Conservation (phyloP, 139 green algal species). For the Chlorella sorokiniana region DNA sequence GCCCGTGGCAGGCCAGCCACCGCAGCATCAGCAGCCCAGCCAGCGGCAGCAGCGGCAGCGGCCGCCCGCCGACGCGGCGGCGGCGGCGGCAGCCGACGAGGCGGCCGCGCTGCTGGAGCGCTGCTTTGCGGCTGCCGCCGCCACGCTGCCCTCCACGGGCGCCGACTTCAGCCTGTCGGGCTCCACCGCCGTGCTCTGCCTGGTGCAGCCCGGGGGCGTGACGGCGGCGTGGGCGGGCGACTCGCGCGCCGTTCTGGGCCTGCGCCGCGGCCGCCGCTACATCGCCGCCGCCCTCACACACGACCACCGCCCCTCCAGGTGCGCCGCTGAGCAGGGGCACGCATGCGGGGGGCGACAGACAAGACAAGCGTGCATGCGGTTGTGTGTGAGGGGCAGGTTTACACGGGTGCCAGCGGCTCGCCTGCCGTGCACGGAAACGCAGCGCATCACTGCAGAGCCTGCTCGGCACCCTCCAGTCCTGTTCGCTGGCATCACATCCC, state of each 20-base stretch:
- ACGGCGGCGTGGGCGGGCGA: slow-evolving; percentile 29
- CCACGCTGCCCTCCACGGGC: slow-evolving; percentile 15
- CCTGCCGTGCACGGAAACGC: too few relatives aligned
- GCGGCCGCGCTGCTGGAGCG: slow-evolving; percentile 22
- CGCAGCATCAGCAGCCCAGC: neutral
- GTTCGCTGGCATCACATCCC: neutral
- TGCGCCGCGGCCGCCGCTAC: slow-evolving; percentile 28
- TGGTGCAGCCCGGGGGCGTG: slow-evolving; percentile 25
- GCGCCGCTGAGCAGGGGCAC: neutral
- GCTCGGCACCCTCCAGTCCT: neutral
- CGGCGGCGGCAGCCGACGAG: neutral
- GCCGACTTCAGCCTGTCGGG: slow-evolving; percentile 43
- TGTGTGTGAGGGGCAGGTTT: too few relatives aligned
- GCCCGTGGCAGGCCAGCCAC: neutral
- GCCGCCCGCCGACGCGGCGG: too few relatives aligned
- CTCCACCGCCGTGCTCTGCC: slow-evolving; percentile 47
- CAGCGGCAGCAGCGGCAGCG: too few relatives aligned
- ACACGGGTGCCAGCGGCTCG: too few relatives aligned
- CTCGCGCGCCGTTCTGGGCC: slow-evolving; percentile 48
- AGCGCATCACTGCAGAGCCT: too few relatives aligned
- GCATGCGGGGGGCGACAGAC: neutral
- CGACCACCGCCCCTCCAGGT: slow-evolving; percentile 67
- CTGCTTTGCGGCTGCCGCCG: slow-evolving; percentile 21
- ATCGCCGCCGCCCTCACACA: slow-evolving; percentile 44
- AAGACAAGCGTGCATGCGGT: too few relatives aligned